Evolutionary conservation across 305 asterid genomes (phyloP), one percentile per base, ranked within the genome.

Genomic region (Fraxinus xanthoxyloides): DNA sequence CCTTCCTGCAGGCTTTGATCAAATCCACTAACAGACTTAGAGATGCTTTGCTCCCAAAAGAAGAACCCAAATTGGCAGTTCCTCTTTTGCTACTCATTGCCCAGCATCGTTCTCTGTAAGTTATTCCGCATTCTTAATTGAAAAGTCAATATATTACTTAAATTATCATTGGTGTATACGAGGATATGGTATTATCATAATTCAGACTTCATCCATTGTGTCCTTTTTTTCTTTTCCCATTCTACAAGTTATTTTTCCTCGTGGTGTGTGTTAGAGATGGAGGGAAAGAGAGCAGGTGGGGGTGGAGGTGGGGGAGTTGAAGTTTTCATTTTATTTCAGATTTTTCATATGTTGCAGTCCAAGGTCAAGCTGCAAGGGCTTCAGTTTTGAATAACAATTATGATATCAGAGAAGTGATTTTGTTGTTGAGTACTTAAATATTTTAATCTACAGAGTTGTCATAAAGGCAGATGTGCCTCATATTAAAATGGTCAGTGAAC

Each of bases 401-500:
- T 69, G 36, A 78, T 56, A 35, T 76, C 24, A 48, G 36, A 73
- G 72, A 35, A 76, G 77, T 78, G 69, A 75, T 61, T 35, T 32
- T 73, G 24, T 75, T 82, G 74, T 61, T 80, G 77, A n/a, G n/a
- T 32, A 43, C 72, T 26, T 61, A 19, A 23, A 13, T 76, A 51
- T 82, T 80, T 85, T 82, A 26, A 34, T 87, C 70, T 92, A 83
- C 86, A 97, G 99, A 92, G 98, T 97, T 87, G 97, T 97, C 86
- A 93, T 91, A 82, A 88, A 90, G 82, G 97, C 98, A 34, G 87
- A 92, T 31, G 98, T 85, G 73, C 97, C 98, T 77, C 80, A 95
- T 83, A 95, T 97, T 87, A 97, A 97, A 84, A 93, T 97, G 98
- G 97, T 97, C 86, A 91, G 99, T 79, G 99, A 97, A 88, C 97